These are phyloP conservation scores for Cercospora nicotianae DNA, from an alignment of 2,329 filamentous ascomycete species.

Conservation along the genomic window DNA sequence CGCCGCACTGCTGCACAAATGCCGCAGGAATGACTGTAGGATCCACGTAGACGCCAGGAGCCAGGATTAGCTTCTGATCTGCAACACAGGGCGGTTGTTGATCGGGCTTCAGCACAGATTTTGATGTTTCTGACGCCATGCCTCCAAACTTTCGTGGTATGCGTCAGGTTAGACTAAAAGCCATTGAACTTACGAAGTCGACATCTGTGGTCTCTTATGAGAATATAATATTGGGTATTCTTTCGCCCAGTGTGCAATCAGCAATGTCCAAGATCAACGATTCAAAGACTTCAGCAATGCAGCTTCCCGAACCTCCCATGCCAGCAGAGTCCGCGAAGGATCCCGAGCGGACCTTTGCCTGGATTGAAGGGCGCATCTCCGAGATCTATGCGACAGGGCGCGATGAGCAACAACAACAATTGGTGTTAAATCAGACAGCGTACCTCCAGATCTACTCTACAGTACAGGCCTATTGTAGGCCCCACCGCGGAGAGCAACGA, in stretches of 20 bases:
- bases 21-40: neutral
- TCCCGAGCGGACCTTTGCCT: neutral
- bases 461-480: neutral
- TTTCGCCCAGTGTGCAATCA: neutral
- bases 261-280: neutral
- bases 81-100: neutral
- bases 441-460: neutral
- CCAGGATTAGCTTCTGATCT: neutral
- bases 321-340: neutral
- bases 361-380: neutral
- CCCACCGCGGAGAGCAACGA: neutral
- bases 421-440: neutral
- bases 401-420: neutral
- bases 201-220: neutral
- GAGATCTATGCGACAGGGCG: neutral
- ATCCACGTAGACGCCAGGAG: neutral
- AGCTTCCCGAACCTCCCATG: neutral
- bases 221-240: neutral
- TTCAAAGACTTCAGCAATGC: neutral
- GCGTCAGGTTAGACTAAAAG: neutral
- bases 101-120: neutral
- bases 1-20: neutral
- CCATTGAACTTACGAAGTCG: neutral
- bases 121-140: neutral
- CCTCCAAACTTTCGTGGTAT: neutral